These are phyloP conservation scores for Silene vulgaris DNA, from an alignment of 179 eudicot species.

Conservation along the genomic window DNA sequence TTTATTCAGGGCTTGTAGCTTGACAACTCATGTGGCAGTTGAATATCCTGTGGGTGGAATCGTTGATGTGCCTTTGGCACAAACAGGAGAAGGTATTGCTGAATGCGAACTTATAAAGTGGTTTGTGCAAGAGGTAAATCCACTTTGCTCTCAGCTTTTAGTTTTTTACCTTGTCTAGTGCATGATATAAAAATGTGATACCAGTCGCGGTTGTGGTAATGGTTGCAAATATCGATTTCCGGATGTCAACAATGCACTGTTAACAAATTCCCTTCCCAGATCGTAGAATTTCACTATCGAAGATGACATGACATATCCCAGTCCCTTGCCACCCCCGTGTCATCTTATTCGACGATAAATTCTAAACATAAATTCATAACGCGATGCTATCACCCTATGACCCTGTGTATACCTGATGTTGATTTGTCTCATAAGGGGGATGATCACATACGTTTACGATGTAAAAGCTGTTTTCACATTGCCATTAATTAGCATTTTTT, in stretches of 20 bases:
- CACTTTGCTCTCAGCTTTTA: not conserved
- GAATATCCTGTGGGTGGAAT: constrained; percentile 45
- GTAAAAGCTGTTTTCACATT: not conserved
- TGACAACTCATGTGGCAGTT: constrained; percentile 49
- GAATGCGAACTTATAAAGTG: constrained; percentile 92
- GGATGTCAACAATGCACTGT: not conserved
- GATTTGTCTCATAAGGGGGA: not conserved
- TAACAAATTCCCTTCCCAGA: not conserved
- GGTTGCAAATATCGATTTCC: not conserved
- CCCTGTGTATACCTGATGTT: not conserved
- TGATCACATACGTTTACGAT: not conserved
- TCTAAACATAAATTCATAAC: not conserved
- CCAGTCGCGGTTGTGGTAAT: not conserved
- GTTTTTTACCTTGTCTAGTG: not conserved
- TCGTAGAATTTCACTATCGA: not conserved
- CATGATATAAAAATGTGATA: not conserved
- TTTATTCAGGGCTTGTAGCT: constrained; percentile 34
- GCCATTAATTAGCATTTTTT: not conserved
- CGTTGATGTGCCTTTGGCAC: constrained; percentile 82
- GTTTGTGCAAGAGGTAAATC: constrained; percentile 84
- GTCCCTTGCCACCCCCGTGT: too few relatives aligned
- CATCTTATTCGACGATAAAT: not conserved
- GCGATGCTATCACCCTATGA: not conserved
- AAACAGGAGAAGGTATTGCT: constrained; percentile 94
- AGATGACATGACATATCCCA: too few relatives aligned